phyloP scores from a whole-genome alignment of 2,329 filamentous ascomycete species.

The Fusarium pilosicola region DNA sequence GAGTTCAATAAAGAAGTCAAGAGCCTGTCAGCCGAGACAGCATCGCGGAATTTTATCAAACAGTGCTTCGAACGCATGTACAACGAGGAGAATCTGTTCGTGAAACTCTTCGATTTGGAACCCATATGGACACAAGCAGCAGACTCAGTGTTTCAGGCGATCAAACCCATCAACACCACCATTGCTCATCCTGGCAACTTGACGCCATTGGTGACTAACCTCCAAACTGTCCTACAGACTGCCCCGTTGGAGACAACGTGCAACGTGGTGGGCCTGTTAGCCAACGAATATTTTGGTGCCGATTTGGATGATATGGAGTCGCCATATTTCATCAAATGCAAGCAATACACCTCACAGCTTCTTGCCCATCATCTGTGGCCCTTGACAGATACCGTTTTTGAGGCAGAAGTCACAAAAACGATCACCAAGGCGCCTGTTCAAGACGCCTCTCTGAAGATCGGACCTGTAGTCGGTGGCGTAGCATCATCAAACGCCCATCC shows the following conservation, averaged over 20 bases:
- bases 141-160: constrained; percentile 61
- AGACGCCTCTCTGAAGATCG: constrained; percentile 61
- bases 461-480: constrained; percentile 58
- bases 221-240: constrained; percentile 61
- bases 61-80: constrained; percentile 68
- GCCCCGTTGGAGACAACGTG: constrained; percentile 62
- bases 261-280: constrained; percentile 66
- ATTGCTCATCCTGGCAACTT: constrained; percentile 66
- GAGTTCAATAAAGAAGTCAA: constrained; percentile 65
- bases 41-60: constrained; percentile 67
- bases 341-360: constrained; percentile 65
- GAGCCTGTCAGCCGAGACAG: constrained; percentile 61
- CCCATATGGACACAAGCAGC: constrained; percentile 61
- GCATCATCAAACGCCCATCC: constrained; percentile 68
- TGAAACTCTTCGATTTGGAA: constrained; percentile 66
- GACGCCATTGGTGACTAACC: constrained; percentile 59
- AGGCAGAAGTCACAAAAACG: constrained; percentile 64
- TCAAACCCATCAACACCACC: constrained; percentile 61
- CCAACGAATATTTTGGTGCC: constrained; percentile 65
- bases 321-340: constrained; percentile 62
- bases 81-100: constrained; percentile 64
- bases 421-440: constrained; percentile 61
- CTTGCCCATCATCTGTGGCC: constrained; percentile 68
- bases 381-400: constrained; percentile 64
- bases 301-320: constrained; percentile 69